Conservation (phyloP, 441 rosid species). For the Arabidopsis hybrid region DNA sequence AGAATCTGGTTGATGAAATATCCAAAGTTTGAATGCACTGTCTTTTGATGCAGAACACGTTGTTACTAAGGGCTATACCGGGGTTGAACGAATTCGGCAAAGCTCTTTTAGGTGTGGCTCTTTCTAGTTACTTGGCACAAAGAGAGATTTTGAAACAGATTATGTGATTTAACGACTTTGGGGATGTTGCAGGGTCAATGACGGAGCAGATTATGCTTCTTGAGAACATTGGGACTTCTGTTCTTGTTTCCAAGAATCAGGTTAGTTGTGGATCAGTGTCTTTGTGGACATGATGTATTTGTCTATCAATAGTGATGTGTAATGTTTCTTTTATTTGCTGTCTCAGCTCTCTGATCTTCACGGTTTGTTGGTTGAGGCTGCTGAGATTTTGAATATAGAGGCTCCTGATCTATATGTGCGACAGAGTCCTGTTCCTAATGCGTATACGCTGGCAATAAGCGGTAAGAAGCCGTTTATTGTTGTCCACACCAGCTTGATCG, state of each 20-base stretch:
- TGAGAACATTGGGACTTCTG: constrained; percentile 96
- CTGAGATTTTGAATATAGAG: constrained; percentile 76
- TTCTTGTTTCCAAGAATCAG: constrained; percentile 90
- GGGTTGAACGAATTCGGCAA: constrained; percentile 84
- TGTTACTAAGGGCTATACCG: constrained; percentile 84
- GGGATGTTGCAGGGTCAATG: constrained; percentile 60
- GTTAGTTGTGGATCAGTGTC: constrained; percentile 36
- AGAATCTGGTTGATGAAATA: neutral
- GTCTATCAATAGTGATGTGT: neutral
- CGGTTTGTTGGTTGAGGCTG: constrained; percentile 82
- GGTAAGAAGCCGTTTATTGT: constrained; percentile 96
- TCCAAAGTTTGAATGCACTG: neutral
- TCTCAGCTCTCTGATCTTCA: constrained; percentile 89
- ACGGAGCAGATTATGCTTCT: constrained; percentile 97
- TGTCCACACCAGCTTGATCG: constrained; percentile 89
- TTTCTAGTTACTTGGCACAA: neutral
- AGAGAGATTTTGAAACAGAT: neutral
- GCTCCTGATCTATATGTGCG: constrained; percentile 93
- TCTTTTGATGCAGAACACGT: constrained; percentile 70
- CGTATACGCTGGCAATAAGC: constrained; percentile 85
- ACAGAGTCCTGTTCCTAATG: constrained; percentile 93
- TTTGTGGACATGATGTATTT: neutral
- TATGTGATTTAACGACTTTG: neutral
- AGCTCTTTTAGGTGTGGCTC: constrained; percentile 67
- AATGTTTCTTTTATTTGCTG: constrained; percentile 18